These are phyloP conservation scores for Cubamyces sp. DNA, from an alignment of 768 basidiomycete species.

Conservation along the genomic window DNA sequence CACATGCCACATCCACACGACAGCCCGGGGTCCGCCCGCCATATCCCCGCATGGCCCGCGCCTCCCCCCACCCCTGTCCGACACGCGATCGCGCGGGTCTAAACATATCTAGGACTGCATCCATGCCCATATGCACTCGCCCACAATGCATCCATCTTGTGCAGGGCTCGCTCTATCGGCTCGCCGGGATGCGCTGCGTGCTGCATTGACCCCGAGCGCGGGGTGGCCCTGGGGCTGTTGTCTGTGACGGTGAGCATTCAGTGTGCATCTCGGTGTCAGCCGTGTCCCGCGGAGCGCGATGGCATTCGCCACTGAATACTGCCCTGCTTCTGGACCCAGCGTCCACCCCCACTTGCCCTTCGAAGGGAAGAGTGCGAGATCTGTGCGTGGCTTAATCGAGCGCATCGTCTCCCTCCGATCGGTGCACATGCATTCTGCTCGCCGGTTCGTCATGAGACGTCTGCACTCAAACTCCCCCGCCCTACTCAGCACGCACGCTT, in stretches of 20 bases:
- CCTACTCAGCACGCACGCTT: too few species aligned
- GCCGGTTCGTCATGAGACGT: too few species aligned
- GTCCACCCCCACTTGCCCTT: too few species aligned
- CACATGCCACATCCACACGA: constrained; percentile 2
- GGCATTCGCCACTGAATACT: background rate
- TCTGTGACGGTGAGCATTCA: too few species aligned
- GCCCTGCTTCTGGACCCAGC: too few species aligned
- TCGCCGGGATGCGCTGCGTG: background rate
- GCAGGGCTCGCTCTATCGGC: background rate
- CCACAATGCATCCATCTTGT: background rate
- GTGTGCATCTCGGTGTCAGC: background rate
- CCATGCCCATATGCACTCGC: too few species aligned
- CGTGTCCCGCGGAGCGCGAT: constrained; percentile 12
- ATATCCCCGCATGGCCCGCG: constrained; percentile 15
- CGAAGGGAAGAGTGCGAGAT: too few species aligned
- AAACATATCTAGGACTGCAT: constrained; percentile 7
- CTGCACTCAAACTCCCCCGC: too few species aligned
- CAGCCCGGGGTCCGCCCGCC: constrained; percentile 18
- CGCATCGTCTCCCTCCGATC: background rate
- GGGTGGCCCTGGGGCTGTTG: background rate
- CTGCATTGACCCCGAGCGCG: background rate
- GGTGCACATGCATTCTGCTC: background rate
- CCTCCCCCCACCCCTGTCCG: background rate
- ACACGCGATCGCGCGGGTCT: background rate
- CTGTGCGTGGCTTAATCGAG: background rate